Evolutionary conservation across 2,329 filamentous ascomycete genomes (phyloP).

Genomic region (Trichoderma sp.): DNA sequence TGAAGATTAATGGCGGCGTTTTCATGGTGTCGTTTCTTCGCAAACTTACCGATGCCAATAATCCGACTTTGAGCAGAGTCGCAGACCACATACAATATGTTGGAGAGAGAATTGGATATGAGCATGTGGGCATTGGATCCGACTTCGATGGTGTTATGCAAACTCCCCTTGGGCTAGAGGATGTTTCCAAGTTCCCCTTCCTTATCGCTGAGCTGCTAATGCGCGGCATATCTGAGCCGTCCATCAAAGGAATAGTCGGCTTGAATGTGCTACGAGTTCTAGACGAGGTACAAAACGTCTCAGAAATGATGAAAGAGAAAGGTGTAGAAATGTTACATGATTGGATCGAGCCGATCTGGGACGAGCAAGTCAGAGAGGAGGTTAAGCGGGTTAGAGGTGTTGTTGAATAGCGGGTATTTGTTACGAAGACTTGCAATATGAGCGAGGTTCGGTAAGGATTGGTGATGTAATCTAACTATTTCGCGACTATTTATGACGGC

Average conservation of each 20-base stretch:
- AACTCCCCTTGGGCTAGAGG: constrained; percentile 69
- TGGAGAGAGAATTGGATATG: constrained; percentile 72
- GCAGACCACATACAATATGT: constrained; percentile 75
- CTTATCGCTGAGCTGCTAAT: constrained; percentile 25
- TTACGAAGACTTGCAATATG: not conserved
- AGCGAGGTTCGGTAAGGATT: too few relatives aligned
- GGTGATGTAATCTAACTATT: not conserved
- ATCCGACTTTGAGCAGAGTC: constrained; percentile 70
- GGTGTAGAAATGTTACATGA: constrained; percentile 6
- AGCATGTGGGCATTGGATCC: constrained; percentile 77
- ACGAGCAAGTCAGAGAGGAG: not conserved
- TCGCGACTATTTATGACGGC: not conserved
- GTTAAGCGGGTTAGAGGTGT: constrained; percentile 2
- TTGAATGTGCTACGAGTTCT: not conserved
- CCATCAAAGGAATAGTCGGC: not conserved
- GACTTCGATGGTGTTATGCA: constrained; percentile 73
- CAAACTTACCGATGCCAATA: constrained; percentile 66
- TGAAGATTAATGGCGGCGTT: constrained; percentile 66
- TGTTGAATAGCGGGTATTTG: not conserved
- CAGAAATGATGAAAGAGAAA: not conserved
- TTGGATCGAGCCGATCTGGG: constrained; percentile 12
- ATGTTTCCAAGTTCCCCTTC: constrained; percentile 71
- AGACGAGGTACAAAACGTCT: not conserved
- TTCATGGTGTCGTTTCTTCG: constrained; percentile 85
- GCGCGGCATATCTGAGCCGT: constrained; percentile 14